phyloP scores from a whole-genome alignment of 2,329 filamentous ascomycete species.

The Arthrobotrys sinensis region DNA sequence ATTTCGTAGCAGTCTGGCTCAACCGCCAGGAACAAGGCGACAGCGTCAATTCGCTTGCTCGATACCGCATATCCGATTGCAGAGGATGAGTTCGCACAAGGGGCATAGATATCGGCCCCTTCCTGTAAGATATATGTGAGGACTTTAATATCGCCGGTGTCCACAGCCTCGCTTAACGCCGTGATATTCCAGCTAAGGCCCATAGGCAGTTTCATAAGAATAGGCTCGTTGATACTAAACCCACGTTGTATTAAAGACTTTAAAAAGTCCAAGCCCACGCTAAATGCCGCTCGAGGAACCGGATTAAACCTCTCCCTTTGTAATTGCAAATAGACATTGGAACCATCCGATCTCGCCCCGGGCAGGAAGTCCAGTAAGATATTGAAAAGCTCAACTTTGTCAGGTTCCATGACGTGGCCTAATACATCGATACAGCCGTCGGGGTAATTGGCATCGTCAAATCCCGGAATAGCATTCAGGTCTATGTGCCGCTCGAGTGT shows the following conservation, averaged over 20 bases:
- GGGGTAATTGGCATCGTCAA: background rate
- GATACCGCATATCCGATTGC: background rate
- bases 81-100: background rate
- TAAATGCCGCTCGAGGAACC: background rate
- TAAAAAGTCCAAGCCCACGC: background rate
- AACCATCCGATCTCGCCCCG: background rate
- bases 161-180: background rate
- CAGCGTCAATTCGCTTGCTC: background rate
- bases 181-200: too few relatives aligned
- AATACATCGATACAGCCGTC: background rate
- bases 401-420: background rate
- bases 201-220: background rate
- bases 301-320: background rate
- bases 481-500: background rate
- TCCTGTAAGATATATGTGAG: background rate
- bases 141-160: background rate
- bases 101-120: constrained; percentile 12
- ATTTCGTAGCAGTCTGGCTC: background rate
- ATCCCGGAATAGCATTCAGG: background rate
- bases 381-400: background rate
- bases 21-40: background rate
- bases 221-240: background rate
- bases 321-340: background rate
- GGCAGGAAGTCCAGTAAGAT: background rate
- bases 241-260: background rate